Evolutionary conservation across 1,284 basidiomycete genomes (phyloP), one percentile per base, ranked within the genome.

Genomic region (Cystobasidium sp.): DNA sequence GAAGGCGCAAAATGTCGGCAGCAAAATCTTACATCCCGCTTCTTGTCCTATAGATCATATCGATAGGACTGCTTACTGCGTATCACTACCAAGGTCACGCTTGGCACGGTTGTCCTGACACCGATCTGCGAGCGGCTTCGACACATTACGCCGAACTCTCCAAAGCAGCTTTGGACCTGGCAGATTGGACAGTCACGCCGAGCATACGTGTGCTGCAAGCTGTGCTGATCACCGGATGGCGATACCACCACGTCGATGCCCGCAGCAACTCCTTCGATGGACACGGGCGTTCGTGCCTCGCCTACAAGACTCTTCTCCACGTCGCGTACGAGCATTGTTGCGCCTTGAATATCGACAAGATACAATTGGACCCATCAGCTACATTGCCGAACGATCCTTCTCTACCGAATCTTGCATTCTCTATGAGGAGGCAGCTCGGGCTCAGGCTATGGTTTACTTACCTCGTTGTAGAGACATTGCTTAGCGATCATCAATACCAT

Each of bases 301-400:
- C 53, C 6, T 56, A 56, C 18, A 56, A 24, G 8, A 56, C 53
- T 12, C 53, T 56, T 37, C 18, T 56, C 10, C 53, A 56, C 39
- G 24, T 56, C 12, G 53, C 53, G 6, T 56, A 56, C 39, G 53
- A 56, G 53, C 53, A 56, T 37, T 56, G 53, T 22, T 56, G 53
- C 24, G 53, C 53, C 53, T 37, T 56, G 12, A 37, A 37, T 37
- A 56, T 56, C 53, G 24, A 24, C 53, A 37, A 9, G 4, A 12
- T 56, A 12, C 53, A 56, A 37, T 12, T 31, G 7, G 53, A 56
- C 18, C 18, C 20, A 37, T 12, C 24, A 5, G 53, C 53, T 8
- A 56, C 53, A 2, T 31, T 56, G 14, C 24, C 22, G 14, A 10
- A 10, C 39, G 53, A 56, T 31, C 14, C 14, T 22, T 24, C 39